Evolutionary conservation across 2,329 filamentous ascomycete genomes (phyloP).

Genomic region (Xylariaceae sp.): DNA sequence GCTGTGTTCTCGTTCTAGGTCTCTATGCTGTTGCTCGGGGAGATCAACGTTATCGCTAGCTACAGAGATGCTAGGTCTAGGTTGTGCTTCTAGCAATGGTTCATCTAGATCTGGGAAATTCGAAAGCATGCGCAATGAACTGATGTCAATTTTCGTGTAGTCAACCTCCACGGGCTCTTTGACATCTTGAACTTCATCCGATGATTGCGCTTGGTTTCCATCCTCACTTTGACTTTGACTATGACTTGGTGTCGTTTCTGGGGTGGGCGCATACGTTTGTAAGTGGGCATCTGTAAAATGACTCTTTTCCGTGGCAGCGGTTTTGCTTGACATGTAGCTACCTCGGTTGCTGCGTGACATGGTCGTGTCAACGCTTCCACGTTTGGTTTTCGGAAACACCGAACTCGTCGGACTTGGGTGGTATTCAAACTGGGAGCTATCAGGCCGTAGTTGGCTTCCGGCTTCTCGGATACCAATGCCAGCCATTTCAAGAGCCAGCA

Average conservation of each 20-base stretch:
- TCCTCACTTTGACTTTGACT: constrained; percentile 51
- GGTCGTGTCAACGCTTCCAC: constrained; percentile 67
- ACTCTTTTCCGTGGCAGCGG: constrained; percentile 54
- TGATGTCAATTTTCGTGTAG: constrained; percentile 56
- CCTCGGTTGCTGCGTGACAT: constrained; percentile 59
- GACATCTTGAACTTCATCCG: constrained; percentile 38
- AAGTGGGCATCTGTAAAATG: constrained; percentile 67
- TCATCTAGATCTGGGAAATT: constrained; percentile 37
- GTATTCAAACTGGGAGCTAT: constrained; percentile 79
- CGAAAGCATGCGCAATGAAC: constrained; percentile 44
- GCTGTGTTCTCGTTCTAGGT: constrained; percentile 2
- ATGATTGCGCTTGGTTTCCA: constrained; percentile 39
- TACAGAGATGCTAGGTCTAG: too few species aligned
- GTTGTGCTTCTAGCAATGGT: constrained; percentile 17
- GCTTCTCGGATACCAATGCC: constrained; percentile 88
- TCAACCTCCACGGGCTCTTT: constrained; percentile 50
- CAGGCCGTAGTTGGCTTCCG: constrained; percentile 69
- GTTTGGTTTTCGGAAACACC: constrained; percentile 52
- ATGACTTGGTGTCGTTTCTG: constrained; percentile 44
- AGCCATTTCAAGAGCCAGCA: constrained; percentile 84
- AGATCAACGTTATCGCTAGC: constrained; percentile 10
- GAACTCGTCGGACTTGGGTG: constrained; percentile 74
- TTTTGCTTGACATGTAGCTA: constrained; percentile 71
- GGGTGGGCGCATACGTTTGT: constrained; percentile 55
- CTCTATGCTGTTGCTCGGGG: constrained; percentile 2